Percentiles rank a stretch among this genome's conserved stretches.
phyloP scores from a whole-genome alignment of 2,329 filamentous ascomycete genomes.

The Fonsecaea erecta region DNA sequence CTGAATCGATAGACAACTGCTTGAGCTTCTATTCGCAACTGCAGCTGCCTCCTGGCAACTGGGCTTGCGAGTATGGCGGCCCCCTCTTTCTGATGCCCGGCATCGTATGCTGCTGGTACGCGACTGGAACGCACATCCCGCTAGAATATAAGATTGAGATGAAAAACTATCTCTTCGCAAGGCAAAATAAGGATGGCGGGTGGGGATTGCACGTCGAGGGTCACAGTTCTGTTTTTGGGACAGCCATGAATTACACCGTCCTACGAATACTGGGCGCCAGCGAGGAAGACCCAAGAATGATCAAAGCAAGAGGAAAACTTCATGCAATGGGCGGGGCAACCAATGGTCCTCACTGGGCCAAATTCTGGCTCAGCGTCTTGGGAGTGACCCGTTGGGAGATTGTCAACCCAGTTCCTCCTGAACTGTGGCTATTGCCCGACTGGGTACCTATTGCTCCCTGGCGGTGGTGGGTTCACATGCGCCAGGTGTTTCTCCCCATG shows the following conservation, averaged over 20 bases:
- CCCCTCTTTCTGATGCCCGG: conserved; percentile 95
- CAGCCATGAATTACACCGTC: conserved; percentile 80
- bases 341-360: conserved; percentile 91
- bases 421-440: conserved; percentile 90
- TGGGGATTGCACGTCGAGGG: conserved; percentile 97
- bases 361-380: conserved; percentile 88
- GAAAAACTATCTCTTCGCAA: conserved; percentile 86
- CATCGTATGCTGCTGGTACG: conserved; percentile 82
- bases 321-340: conserved; percentile 85
- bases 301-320: conserved; percentile 79
- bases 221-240: conserved; percentile 90
- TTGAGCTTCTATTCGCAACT: conserved; percentile 87
- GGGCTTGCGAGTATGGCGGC: conserved; percentile 96
- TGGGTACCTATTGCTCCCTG: conserved; percentile 89
- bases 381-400: conserved; percentile 87
- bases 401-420: conserved; percentile 91
- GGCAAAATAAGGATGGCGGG: conserved; percentile 85
- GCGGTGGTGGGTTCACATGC: conserved; percentile 98
- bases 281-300: conserved; percentile 81
- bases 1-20: conserved; percentile 80
- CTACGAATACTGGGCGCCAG: conserved; percentile 81
- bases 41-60: conserved; percentile 86
- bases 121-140: conserved; percentile 84
- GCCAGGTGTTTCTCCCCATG: conserved; percentile 95
- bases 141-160: conserved; percentile 82